phyloP scores from a whole-genome alignment of 2,329 filamentous ascomycete genomes.

The Botrytis hyacinthi region DNA sequence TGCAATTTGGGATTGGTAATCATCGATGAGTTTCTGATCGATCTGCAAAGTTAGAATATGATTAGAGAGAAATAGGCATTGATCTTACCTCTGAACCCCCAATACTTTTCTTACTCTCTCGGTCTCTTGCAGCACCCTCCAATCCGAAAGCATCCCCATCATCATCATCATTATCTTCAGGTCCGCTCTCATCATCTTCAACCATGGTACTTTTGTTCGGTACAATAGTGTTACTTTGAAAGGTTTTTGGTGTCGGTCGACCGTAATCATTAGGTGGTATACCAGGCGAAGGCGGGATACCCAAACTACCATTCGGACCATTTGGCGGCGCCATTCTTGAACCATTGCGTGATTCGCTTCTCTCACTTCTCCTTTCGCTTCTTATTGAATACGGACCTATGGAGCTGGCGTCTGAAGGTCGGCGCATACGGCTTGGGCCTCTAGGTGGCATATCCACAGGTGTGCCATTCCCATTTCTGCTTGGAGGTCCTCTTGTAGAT shows the following conservation, averaged over 20 bases:
- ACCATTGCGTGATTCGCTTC: constrained; percentile 36
- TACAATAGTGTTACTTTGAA: constrained; percentile 93
- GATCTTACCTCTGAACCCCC: constrained; percentile 42
- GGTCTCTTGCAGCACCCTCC: constrained; percentile 43
- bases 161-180: constrained; percentile 79
- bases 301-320: constrained; percentile 43
- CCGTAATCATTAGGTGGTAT: constrained; percentile 63
- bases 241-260: constrained; percentile 80
- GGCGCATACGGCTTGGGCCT: constrained; percentile 49
- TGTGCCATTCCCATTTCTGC: constrained; percentile 55
- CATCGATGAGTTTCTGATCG: constrained; percentile 70
- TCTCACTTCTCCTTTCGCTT: constrained; percentile 24
- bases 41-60: constrained; percentile 43
- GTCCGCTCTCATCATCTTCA: constrained; percentile 77
- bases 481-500: constrained; percentile 56
- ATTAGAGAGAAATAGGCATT: constrained; percentile 15
- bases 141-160: constrained; percentile 66
- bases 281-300: constrained; percentile 59
- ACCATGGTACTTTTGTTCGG: constrained; percentile 98
- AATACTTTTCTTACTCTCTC: constrained; percentile 42
- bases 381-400: constrained; percentile 42
- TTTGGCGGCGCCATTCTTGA: constrained; percentile 41
- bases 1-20: constrained; percentile 76
- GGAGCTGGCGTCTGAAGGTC: constrained; percentile 59
- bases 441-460: constrained; percentile 57